Conservation (phyloP, 2,329 filamentous ascomycete genomes). For the Cytospora chrysosperma region DNA sequence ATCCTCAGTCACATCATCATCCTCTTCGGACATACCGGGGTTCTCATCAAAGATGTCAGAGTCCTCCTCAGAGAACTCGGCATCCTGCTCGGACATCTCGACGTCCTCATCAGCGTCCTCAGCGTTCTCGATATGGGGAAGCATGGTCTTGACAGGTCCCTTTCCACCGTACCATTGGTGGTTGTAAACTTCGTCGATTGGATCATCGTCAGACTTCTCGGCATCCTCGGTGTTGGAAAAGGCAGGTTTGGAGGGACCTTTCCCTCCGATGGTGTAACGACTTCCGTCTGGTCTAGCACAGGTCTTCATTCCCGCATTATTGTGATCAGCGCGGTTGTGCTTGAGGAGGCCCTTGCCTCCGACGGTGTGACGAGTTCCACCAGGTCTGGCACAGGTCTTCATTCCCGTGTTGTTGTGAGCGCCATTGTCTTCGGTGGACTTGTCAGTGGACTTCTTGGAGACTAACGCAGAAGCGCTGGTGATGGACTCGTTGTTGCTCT, state of each 20-base stretch:
- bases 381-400: not conserved
- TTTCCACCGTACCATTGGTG: too few relatives aligned
- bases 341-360: not conserved
- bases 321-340: too few relatives aligned
- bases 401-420: not conserved
- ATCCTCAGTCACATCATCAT: not conserved
- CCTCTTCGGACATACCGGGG: not conserved
- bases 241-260: too few relatives aligned
- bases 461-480: not conserved
- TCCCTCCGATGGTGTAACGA: too few relatives aligned
- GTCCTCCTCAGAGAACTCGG: not conserved
- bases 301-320: not conserved
- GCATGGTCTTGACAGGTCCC: too few relatives aligned
- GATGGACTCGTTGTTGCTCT: too few relatives aligned
- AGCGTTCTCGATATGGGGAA: not conserved
- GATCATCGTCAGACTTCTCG: too few relatives aligned
- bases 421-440: not conserved
- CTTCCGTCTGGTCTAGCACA: too few relatives aligned
- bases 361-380: not conserved
- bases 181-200: too few relatives aligned
- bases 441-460: not conserved
- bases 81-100: constrained; percentile 1
- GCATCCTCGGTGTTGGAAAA: too few relatives aligned
- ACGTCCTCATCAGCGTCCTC: constrained; percentile 4
- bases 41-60: not conserved